Base-by-base conservation (phyloP, 2,329 filamentous ascomycete genomes). In the Ophiocordyceps australis region DNA sequence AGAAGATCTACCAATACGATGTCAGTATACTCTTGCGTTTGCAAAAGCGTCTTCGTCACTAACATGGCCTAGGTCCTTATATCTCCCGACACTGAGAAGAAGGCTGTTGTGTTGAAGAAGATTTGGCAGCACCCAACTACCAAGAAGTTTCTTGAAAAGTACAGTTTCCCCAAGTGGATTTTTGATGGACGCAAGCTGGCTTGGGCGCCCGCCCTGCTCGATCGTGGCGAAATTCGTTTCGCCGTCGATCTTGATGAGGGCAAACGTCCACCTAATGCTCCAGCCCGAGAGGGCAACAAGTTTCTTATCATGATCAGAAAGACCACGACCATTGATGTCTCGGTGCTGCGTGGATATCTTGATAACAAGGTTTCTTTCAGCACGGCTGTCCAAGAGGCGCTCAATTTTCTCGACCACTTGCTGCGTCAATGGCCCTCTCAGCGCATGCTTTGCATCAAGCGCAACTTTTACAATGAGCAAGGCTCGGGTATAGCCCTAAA, bases 361-460 rank as follows among this genome's bases (percentile, higher is more conserved):
- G 40, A 57, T 2, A 61, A 70, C 24, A 54, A 63, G 30, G 54
- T 62, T 13, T 49, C 58, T 2, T 77, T 77, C 46, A 66, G 76
- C 41, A 68, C 66, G 20, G 53, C 62, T 13, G 71, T 86, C 13
- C 61, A 86, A 7, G 79, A 89, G 41, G 74, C 78, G 10, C 68
- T 95, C 47, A 93, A 78, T 44, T 94, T 94, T 41, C 57, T 94
- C 5, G 89, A 98, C 35, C 89, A 98, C 42, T 57, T 86, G 7
- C 59, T 98, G 28, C 79, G 89, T 5, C 72, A 92, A 46, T 62
- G 55, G n/a, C 82, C 89, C 0, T 74, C 74, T 0, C 54, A 70
- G 38, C 52, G 59, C 3, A 70, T 81, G 39, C 58, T 74, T 0
- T 51, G 70, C 0, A 77, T 94, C 48, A 86, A 82, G 47, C 71